Evolutionary conservation across 257 asterid genomes (phyloP), one percentile per base, ranked within the genome.

Genomic region (Plantago ovata): DNA sequence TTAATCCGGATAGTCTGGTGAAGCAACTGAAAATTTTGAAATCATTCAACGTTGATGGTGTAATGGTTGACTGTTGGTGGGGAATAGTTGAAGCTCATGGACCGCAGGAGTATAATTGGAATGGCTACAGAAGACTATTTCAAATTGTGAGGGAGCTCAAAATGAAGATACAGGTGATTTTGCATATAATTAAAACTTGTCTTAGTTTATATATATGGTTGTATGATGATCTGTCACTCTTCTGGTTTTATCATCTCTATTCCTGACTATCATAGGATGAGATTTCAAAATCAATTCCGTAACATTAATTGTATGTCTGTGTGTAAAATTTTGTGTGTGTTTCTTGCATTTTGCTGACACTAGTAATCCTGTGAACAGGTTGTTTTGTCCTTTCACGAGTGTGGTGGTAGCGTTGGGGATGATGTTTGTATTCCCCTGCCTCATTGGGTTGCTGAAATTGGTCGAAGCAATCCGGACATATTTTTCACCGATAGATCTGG

Each of bases 51-150:
- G 73, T 88, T 40, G 95, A 92, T 69, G 97, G 98, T 28, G 71
- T 88, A 60, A 72, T 77, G 85, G 91, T 88, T 61, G 94, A 92
- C 73, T 92, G 98, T 78, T 91, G 98, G 98, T 91, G 98, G 98
- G 98, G 98, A 52, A 71, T 87, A 38, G 98, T 91, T 55, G 98
- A 91, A 77, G 93, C 96, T 10, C 84, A 81, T 75, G 86, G 75
- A 66, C 98, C 98, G 15, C 96, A 80, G 59, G 88, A 81, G 72
- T 91, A 91, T 77, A 85, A 91, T 71, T 91, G 98, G 98, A 85
- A 69, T 71, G 98, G 98, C 67, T 91, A 91, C 85, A 85, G 65
- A 80, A 72, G 81, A 75, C 69, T 91, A 53, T 83, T 87, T 70
- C 95, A 85, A 72, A 82, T 91, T 51, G 84, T 81, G 50, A 77